Conservation (phyloP, 2,329 filamentous ascomycete species). For the Cladobotryum mycophilum region DNA sequence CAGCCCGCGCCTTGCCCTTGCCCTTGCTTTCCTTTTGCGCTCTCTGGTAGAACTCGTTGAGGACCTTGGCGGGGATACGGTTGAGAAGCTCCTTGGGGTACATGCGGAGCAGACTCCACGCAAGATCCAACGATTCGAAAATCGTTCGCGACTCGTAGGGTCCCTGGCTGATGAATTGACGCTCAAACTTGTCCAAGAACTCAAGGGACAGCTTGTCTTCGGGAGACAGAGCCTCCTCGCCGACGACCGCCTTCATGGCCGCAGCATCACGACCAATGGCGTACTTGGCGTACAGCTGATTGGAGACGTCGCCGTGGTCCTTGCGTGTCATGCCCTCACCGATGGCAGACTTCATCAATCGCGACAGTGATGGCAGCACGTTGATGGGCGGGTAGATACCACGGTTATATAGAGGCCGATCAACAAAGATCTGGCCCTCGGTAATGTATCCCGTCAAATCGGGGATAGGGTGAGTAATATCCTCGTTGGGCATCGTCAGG, state of each 20-base stretch:
- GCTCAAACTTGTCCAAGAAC: conserved; percentile 98
- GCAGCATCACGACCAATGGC: conserved; percentile 97
- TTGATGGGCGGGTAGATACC: conserved; percentile 99
- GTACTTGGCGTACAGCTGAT: conserved; percentile 99
- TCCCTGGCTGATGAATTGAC: conserved; percentile 86
- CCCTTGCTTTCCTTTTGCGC: conserved; percentile 56
- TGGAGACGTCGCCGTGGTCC: conserved; percentile 97
- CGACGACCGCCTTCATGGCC: conserved; percentile 98
- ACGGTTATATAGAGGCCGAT: conserved; percentile 90
- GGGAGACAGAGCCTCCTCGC: conserved; percentile 89
- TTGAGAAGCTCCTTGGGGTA: conserved; percentile 98
- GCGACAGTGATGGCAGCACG: conserved; percentile 92
- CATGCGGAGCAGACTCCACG: conserved; percentile 93
- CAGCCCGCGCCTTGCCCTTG: conserved; percentile 51
- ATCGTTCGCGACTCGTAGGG: conserved; percentile 89
- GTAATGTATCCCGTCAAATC: conserved; percentile 99
- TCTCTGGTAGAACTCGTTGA: conserved; percentile 77
- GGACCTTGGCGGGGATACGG: conserved; percentile 77
- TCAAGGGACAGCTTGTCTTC: conserved; percentile 98
- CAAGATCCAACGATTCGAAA: conserved; percentile 88
- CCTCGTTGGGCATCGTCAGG: conserved; percentile 98
- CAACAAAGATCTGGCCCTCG: conserved; percentile 96
- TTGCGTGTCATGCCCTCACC: conserved; percentile 94
- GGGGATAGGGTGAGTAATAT: conserved; percentile 98
- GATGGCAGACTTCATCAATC: conserved; percentile 99